Base-by-base conservation (phyloP, 352 stramenopile species). In the Phytophthora parvispora region DNA sequence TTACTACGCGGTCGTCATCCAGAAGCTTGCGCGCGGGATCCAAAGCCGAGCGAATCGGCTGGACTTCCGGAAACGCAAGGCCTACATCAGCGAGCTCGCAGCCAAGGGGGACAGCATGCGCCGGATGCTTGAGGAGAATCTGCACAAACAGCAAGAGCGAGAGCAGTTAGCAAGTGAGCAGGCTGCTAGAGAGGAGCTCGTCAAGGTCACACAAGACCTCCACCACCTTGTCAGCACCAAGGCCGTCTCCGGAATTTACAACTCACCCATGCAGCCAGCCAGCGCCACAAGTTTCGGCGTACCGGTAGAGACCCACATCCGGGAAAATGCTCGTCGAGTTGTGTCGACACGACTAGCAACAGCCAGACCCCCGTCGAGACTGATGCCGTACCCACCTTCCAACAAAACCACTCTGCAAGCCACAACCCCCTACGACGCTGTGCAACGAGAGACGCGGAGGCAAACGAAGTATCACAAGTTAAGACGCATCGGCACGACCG, bases 401-500 rank as follows among this genome's bases (percentile, higher is more conserved):
- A 78, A 85, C 67, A 91, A 90, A 74, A 50, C 64, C 2, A 81
- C 80, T 36, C 47, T 91, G 16, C 85, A 91, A 67, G 75, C 81
- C 13, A 74, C 63, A 4, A 58, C 73, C 29, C 68, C 64, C 8
- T 93, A 86, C 22, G 72, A 84, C 43, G 65, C 69, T 2, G 64
- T 86, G 18, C 64, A 84, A 24, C 74, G 72, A 22, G 74, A 84
- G 7, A 60, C 78, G 31, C 81, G 78, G 15, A 89, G 81, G 6
- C 73, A 93, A 67, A 87, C 84, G 47, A 84, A 89, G 24, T 90
- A 89, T 36, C 73, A 90, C 55, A 93, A 91, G 55, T 60, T 89
- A 27, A 69, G 79, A 6, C 66, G 72, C 4, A 76, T 90, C 25
- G 70, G 70, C 10, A 58, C 69, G 7, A 71, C 72, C 9, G 79